phyloP scores from a whole-genome alignment of 257 asterid species.

The Lycium ferocissimum region DNA sequence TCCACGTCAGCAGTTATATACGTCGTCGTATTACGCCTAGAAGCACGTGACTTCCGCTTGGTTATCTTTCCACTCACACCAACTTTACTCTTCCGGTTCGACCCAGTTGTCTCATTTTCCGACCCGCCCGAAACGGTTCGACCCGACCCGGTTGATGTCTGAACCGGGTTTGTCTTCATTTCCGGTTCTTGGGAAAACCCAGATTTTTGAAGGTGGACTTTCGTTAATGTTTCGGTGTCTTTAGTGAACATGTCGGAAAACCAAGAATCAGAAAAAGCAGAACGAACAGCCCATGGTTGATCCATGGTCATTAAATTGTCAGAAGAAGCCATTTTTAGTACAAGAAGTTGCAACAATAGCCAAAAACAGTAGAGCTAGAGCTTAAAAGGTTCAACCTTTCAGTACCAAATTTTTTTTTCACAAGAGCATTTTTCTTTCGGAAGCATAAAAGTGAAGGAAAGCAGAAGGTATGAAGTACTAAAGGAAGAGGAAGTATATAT shows the following conservation, averaged over 20 bases:
- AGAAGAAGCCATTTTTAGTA: constrained; percentile 58
- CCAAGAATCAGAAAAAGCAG: constrained; percentile 69
- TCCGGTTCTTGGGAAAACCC: constrained; percentile 44
- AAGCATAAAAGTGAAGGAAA: neutral
- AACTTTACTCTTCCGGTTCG: constrained; percentile 47
- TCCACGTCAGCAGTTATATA: constrained; percentile 86
- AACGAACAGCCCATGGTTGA: constrained; percentile 64
- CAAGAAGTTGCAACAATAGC: neutral
- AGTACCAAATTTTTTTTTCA: neutral
- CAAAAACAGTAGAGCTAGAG: neutral
- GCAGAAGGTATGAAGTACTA: neutral
- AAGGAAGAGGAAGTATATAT: neutral
- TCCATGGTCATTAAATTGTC: constrained; percentile 64
- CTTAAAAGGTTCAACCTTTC: neutral
- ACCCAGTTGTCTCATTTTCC: constrained; percentile 55
- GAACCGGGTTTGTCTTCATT: constrained; percentile 41
- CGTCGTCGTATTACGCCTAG: constrained; percentile 76
- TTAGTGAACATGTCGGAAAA: constrained; percentile 51
- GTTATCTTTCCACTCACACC: constrained; percentile 59
- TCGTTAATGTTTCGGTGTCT: constrained; percentile 67
- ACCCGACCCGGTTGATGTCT: constrained; percentile 44
- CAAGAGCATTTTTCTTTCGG: neutral
- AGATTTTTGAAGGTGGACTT: constrained; percentile 64
- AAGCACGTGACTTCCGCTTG: constrained; percentile 80
- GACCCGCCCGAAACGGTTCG: constrained; percentile 60